phyloP scores from a whole-genome alignment of 1,139 yeast species.

The Yamadazyma dendronema region DNA sequence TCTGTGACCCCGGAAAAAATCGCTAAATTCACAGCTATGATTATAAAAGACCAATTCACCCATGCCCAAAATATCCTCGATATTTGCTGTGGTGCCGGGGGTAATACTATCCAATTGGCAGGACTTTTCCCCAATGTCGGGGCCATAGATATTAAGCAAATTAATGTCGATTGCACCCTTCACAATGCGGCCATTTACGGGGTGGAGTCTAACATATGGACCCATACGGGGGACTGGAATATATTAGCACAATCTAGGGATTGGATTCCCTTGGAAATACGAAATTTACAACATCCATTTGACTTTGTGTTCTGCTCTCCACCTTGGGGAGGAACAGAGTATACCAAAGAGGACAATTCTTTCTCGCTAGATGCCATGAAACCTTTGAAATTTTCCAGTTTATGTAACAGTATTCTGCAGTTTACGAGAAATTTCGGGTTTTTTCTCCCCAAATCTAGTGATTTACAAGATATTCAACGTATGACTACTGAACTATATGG shows the following conservation, averaged over 20 bases:
- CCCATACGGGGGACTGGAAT: conserved; percentile 57
- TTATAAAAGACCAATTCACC: conserved; percentile 42
- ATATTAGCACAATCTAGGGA: conserved; percentile 27
- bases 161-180: conserved; percentile 62
- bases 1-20: conserved; percentile 86
- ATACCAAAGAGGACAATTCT: conserved; percentile 35
- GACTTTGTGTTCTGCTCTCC: conserved; percentile 84
- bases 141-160: conserved; percentile 64
- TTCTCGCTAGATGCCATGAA: conserved; percentile 46
- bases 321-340: conserved; percentile 95
- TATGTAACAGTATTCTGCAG: conserved; percentile 41
- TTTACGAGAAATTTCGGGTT: conserved; percentile 57
- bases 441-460: conserved; percentile 74
- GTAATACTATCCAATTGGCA: conserved; percentile 85
- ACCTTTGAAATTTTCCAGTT: conserved; percentile 50
- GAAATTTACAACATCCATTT: conserved; percentile 26
- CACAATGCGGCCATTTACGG: conserved; percentile 76
- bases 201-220: conserved; percentile 49
- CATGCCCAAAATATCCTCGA: conserved; percentile 53
- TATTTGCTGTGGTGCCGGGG: conserved; percentile 95
- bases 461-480: conserved; percentile 52
- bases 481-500: conserved; percentile 51
- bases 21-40: conserved; percentile 63
- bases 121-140: conserved; percentile 53
- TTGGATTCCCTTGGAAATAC: conserved; percentile 30